Conservation (phyloP, 768 basidiomycete species). For the Amanita muscaria region DNA sequence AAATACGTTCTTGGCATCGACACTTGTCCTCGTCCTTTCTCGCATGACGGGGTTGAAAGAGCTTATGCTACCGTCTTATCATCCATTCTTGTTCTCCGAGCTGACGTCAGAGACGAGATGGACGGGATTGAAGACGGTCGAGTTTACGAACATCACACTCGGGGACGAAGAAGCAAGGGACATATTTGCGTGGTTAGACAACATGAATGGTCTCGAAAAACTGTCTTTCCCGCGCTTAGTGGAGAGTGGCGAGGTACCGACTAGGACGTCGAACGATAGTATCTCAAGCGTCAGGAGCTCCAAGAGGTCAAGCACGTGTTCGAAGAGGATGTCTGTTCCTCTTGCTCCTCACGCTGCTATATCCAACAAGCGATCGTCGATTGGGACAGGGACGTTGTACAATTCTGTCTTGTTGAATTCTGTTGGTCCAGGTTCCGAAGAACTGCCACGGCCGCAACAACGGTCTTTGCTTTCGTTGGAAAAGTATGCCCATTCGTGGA, state of each 20-base stretch:
- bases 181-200: conserved; percentile 34
- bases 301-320: background rate
- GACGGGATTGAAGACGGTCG: conserved; percentile 23
- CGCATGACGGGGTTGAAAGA: conserved; percentile 36
- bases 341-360: too few species aligned
- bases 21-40: conserved; percentile 34
- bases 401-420: too few species aligned
- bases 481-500: conserved; percentile 18
- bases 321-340: conserved; percentile 4
- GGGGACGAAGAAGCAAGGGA: conserved; percentile 23
- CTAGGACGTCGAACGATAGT: background rate
- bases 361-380: too few species aligned
- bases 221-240: conserved; percentile 33
- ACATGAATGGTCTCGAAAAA: conserved; percentile 30
- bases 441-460: conserved; percentile 9
- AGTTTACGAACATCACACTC: conserved; percentile 27
- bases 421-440: too few species aligned
- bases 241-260: conserved; percentile 13
- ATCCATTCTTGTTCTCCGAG: conserved; percentile 28
- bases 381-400: too few species aligned
- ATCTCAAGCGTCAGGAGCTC: background rate
- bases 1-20: conserved; percentile 27
- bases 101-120: background rate
- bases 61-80: conserved; percentile 34
- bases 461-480: conserved; percentile 10